These are phyloP conservation scores for Podaxis sp. DNA, from an alignment of 768 basidiomycete species.

Conservation along the genomic window DNA sequence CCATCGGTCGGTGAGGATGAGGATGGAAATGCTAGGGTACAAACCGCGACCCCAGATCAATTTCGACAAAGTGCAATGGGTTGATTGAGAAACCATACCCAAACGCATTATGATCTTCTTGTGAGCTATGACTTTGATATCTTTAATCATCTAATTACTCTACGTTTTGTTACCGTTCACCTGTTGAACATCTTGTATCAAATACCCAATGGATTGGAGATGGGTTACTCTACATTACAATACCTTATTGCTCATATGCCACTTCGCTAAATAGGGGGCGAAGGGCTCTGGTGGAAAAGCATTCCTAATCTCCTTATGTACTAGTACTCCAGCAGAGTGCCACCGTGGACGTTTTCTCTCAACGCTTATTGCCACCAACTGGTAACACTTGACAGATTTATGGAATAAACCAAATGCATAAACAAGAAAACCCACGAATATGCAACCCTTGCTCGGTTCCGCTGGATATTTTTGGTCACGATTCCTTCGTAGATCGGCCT, in stretches of 20 bases:
- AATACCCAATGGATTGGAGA: neutral
- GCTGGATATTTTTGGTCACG: neutral
- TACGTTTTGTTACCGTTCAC: neutral
- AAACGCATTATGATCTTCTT: neutral
- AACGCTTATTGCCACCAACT: neutral
- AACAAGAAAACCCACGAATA: no score
- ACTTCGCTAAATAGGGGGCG: neutral
- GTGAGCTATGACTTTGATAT: neutral
- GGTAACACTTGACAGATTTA: neutral
- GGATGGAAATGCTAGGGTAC: slow-evolving; percentile 29
- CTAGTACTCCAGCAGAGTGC: neutral
- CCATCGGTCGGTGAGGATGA: slow-evolving; percentile 42
- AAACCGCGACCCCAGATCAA: neutral
- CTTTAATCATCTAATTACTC: neutral
- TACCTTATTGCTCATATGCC: neutral
- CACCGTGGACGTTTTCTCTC: neutral
- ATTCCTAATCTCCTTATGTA: neutral
- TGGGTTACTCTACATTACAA: neutral
- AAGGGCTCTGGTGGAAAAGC: neutral
- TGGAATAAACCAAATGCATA: no score
- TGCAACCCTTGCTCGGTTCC: neutral
- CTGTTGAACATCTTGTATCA: neutral
- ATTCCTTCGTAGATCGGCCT: neutral
- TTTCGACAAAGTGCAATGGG: slow-evolving; percentile 2
- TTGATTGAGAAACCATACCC: neutral